Conservation (phyloP, 805 yeast species). For the Kuraishia piskuri region DNA sequence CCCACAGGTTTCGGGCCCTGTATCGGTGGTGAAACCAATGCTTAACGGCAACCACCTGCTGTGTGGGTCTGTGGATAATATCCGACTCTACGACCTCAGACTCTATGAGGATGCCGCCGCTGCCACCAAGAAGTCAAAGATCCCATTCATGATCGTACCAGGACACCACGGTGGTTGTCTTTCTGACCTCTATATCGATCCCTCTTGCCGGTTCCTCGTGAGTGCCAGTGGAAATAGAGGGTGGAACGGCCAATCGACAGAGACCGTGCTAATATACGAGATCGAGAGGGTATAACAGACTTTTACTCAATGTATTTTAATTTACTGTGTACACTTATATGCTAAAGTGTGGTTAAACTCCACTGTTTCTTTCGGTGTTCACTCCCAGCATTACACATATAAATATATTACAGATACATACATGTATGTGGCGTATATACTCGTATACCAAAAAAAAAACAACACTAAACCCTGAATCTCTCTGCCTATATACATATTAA, state of each 20-base stretch:
- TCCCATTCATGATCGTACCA: constrained; percentile 86
- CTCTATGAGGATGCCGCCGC: constrained; percentile 26
- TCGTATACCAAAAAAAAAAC: too few relatives aligned
- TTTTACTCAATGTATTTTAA: too few relatives aligned
- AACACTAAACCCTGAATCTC: too few relatives aligned
- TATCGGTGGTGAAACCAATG: constrained; percentile 68
- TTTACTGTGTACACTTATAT: too few relatives aligned
- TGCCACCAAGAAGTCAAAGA: constrained; percentile 21
- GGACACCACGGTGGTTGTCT: constrained; percentile 94
- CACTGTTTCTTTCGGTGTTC: too few relatives aligned
- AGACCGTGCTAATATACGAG: constrained; percentile 75
- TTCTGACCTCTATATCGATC: constrained; percentile 73
- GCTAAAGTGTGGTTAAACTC: too few relatives aligned
- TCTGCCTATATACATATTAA: too few relatives aligned
- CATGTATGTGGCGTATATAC: too few relatives aligned
- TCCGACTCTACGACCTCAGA: constrained; percentile 73
- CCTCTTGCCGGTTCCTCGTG: constrained; percentile 79
- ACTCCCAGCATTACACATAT: too few relatives aligned
- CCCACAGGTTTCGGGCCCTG: constrained; percentile 88
- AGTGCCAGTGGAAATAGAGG: constrained; percentile 94
- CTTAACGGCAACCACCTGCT: constrained; percentile 74
- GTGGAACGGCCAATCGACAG: constrained; percentile 82
- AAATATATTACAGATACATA: too few relatives aligned
- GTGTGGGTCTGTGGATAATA: constrained; percentile 87
- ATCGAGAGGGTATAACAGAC: constrained; percentile 31